A percentile compares a stretch with the other conserved stretches of the same genome.
These are phyloP conservation scores for Hymenoscyphus linearis DNA, from an alignment of 2,329 filamentous ascomycete species.

Conservation along the genomic window DNA sequence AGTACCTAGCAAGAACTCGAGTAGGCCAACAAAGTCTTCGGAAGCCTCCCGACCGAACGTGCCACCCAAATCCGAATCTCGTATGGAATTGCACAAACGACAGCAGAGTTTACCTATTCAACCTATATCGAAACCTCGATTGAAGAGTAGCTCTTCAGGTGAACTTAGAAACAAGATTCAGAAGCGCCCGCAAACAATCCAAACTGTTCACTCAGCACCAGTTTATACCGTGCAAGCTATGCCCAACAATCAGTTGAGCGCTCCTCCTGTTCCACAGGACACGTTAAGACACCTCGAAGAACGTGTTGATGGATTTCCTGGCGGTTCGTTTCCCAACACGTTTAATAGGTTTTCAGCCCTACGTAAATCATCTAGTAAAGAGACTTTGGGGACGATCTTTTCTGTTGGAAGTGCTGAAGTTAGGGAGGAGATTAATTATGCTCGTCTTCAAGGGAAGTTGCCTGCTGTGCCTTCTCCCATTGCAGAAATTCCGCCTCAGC, in stretches of 20 bases:
- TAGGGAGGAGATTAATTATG: conserved; percentile 22
- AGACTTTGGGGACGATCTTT: conserved; percentile 28
- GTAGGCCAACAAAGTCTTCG: neutral
- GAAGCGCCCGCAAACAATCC: conserved; percentile 10
- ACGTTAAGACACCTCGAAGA: conserved; percentile 18
- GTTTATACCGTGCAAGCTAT: conserved; percentile 25
- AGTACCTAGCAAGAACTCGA: neutral
- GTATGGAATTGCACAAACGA: neutral
- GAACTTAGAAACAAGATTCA: conserved; percentile 5
- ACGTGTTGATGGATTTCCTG: conserved; percentile 21
- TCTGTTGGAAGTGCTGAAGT: conserved; percentile 27
- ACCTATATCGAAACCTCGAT: neutral
- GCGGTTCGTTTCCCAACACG: conserved; percentile 22
- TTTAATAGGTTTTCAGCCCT: conserved; percentile 7
- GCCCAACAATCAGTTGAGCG: conserved; percentile 15
- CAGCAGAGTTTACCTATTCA: conserved; percentile 3
- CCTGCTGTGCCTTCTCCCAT: conserved; percentile 22
- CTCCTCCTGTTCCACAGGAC: conserved; percentile 20
- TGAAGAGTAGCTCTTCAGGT: neutral
- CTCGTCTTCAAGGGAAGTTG: conserved; percentile 20
- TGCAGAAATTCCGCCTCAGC: conserved; percentile 12
- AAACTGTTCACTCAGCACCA: conserved; percentile 9
- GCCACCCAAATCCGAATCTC: conserved; percentile 6
- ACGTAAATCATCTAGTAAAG: conserved; percentile 20
- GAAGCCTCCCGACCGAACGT: conserved; percentile 10